Evolutionary conservation across 1,284 basidiomycete species (phyloP).

Genomic region (Ustilago loliicola): DNA sequence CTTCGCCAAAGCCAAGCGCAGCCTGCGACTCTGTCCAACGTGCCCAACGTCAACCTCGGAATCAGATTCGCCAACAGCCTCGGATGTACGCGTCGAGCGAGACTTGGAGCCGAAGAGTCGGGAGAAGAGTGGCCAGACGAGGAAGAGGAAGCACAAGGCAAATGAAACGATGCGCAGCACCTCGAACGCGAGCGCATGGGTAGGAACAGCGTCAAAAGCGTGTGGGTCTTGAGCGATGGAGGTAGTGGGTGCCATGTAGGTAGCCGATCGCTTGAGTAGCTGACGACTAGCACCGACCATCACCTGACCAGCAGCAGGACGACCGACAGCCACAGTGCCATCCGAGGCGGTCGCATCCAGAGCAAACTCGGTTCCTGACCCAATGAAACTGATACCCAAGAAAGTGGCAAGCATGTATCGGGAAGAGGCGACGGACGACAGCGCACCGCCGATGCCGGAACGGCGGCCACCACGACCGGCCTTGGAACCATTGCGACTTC

Average conservation of each 20-base stretch:
- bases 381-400: slow-evolving; percentile 62
- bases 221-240: slow-evolving; percentile 34
- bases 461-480: slow-evolving; percentile 22
- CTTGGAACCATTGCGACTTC: slow-evolving; percentile 29
- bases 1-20: slow-evolving; percentile 29
- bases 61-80: background rate
- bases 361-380: slow-evolving; percentile 53
- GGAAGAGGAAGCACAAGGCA: slow-evolving; percentile 44
- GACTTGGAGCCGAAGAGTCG: slow-evolving; percentile 20
- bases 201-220: slow-evolving; percentile 55
- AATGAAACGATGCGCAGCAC: slow-evolving; percentile 56
- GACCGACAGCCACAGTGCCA: slow-evolving; percentile 24
- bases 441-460: slow-evolving; percentile 25
- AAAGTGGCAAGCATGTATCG: slow-evolving; percentile 68
- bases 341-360: slow-evolving; percentile 30
- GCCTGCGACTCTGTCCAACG: slow-evolving; percentile 20
- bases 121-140: slow-evolving; percentile 52
- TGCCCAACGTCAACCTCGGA: background rate
- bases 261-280: slow-evolving; percentile 62
- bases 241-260: slow-evolving; percentile 31
- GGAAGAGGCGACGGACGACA: slow-evolving; percentile 45
- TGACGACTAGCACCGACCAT: slow-evolving; percentile 65
- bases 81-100: slow-evolving; percentile 2
- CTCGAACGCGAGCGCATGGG: slow-evolving; percentile 58
- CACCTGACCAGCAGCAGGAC: slow-evolving; percentile 39